Evolutionary conservation across 768 basidiomycete genomes (phyloP).

Genomic region (Termitomyces sp.): DNA sequence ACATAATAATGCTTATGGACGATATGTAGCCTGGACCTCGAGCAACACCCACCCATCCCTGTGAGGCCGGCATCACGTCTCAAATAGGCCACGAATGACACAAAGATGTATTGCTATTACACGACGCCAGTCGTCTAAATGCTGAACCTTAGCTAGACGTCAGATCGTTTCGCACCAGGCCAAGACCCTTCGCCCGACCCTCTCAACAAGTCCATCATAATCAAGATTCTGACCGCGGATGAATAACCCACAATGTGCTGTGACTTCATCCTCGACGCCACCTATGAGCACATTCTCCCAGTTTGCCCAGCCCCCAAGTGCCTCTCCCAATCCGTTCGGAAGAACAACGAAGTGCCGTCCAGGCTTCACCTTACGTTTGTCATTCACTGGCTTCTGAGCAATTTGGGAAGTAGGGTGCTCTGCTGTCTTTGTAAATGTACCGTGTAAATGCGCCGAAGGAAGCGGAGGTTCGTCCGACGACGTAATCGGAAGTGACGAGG

Average conservation of each 20-base stretch:
- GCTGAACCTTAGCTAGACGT: neutral
- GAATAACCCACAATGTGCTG: slow-evolving; percentile 51
- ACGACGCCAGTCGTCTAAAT: neutral
- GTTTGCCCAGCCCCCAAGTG: slow-evolving; percentile 35
- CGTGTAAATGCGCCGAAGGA: neutral
- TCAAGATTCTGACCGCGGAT: slow-evolving; percentile 43
- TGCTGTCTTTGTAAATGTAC: neutral
- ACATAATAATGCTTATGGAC: too few species aligned
- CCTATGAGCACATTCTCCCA: slow-evolving; percentile 50
- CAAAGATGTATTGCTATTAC: neutral
- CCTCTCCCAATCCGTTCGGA: slow-evolving; percentile 37
- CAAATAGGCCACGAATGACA: neutral
- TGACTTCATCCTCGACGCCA: slow-evolving; percentile 51
- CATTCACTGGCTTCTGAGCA: slow-evolving; percentile 5
- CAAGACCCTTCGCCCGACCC: slow-evolving; percentile 35
- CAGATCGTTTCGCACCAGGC: slow-evolving; percentile 33
- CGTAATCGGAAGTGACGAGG: neutral
- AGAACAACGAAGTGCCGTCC: slow-evolving; percentile 48
- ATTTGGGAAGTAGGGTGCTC: neutral
- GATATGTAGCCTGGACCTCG: too few species aligned
- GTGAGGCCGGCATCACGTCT: too few species aligned
- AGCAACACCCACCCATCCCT: too few species aligned
- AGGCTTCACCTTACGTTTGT: slow-evolving; percentile 19
- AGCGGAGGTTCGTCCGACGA: neutral
- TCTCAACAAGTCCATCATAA: slow-evolving; percentile 43